A percentile compares a stretch with the other conserved stretches of the same genome.
phyloP scores from a whole-genome alignment of 331 rosid species.

The Phaseolus coccineus region DNA sequence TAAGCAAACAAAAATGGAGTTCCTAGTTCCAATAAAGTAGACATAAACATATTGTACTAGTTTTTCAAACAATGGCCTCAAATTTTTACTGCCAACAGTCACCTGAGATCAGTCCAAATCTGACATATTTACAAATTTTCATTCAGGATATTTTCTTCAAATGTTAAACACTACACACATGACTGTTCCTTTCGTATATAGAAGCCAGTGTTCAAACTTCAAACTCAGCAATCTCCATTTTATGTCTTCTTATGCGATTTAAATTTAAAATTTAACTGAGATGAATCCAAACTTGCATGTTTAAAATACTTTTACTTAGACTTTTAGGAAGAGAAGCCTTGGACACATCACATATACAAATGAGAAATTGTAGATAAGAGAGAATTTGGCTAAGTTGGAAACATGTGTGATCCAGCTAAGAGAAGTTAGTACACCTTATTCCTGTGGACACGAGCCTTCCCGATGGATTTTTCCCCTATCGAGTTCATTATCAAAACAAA shows the following conservation, averaged over 20 bases:
- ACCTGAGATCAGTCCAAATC: conserved; percentile 10
- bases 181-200: conserved; percentile 7
- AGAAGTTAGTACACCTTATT: conserved; percentile 44
- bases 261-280: conserved; percentile 22
- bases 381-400: conserved; percentile 32
- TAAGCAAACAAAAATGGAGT: conserved; percentile 1
- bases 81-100: conserved; percentile 8
- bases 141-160: conserved; percentile 13
- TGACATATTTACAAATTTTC: neutral
- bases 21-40: conserved; percentile 34
- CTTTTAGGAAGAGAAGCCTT: conserved; percentile 29
- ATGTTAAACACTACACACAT: neutral
- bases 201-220: conserved; percentile 12
- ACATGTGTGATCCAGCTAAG: conserved; percentile 63
- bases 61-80: neutral
- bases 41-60: conserved; percentile 21
- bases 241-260: neutral
- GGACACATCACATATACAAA: conserved; percentile 16
- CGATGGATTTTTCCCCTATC: conserved; percentile 38
- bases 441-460: conserved; percentile 42
- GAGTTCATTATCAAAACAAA: conserved; percentile 44
- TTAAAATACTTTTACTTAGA: neutral
- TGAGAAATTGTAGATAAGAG: conserved; percentile 35
- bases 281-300: neutral
- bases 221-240: neutral